Evolutionary conservation across 257 asterid genomes (phyloP).

Genomic region (Solanum ossicruentum): DNA sequence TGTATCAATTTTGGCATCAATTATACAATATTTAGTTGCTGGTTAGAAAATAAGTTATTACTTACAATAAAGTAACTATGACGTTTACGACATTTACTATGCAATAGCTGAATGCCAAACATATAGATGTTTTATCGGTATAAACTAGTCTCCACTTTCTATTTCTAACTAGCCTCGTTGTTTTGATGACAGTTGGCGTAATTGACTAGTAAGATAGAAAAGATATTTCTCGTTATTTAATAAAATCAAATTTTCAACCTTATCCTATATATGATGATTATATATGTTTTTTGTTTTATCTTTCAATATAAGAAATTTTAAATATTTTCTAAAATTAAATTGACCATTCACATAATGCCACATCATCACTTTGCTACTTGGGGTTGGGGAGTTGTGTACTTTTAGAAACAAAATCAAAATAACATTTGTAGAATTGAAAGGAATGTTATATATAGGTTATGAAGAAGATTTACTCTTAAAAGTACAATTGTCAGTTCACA

Average conservation of each 20-base stretch:
- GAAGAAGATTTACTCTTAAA: background rate
- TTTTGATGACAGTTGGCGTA: background rate
- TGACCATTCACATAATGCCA: background rate
- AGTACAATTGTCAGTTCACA: background rate
- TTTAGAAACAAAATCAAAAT: background rate
- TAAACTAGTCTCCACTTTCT: background rate
- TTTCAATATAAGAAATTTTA: background rate
- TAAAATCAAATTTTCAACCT: background rate
- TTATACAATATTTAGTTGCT: too few species aligned
- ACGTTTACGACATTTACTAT: too few species aligned
- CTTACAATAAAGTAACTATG: too few species aligned
- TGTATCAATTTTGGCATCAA: too few species aligned
- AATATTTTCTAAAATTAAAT: background rate
- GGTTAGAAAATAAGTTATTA: too few species aligned
- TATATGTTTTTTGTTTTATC: background rate
- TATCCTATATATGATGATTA: background rate
- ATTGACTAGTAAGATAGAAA: background rate
- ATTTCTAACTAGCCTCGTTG: too few species aligned
- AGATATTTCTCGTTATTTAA: background rate
- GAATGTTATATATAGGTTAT: background rate
- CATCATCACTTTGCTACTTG: background rate
- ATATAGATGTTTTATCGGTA: background rate
- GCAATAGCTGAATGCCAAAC: too few species aligned
- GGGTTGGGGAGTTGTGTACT: background rate
- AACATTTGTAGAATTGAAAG: background rate